phyloP scores from a whole-genome alignment of 768 basidiomycete genomes.

The Russula earlei region DNA sequence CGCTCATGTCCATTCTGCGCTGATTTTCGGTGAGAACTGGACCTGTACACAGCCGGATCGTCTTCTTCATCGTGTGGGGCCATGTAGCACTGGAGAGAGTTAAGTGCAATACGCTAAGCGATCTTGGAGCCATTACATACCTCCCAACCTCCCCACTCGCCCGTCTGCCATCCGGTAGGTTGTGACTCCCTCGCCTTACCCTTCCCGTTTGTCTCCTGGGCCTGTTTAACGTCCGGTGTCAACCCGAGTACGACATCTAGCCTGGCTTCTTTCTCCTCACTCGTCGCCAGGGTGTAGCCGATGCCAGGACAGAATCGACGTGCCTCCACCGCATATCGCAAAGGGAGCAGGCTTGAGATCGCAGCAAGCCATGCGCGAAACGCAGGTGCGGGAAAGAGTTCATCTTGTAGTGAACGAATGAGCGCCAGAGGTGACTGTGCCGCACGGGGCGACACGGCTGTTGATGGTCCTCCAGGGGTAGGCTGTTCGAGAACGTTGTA shows the following conservation, averaged over 20 bases:
- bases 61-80: constrained; percentile 91
- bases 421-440: constrained; percentile 48
- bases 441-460: constrained; percentile 42
- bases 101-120: neutral
- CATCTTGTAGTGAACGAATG: constrained; percentile 60
- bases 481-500: constrained; percentile 57
- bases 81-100: constrained; percentile 68
- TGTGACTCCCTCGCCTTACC: constrained; percentile 27
- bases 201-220: constrained; percentile 18
- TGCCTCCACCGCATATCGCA: constrained; percentile 67
- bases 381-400: constrained; percentile 68
- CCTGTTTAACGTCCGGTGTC: constrained; percentile 48
- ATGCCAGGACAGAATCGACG: constrained; percentile 85
- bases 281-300: constrained; percentile 91
- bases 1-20: constrained; percentile 18
- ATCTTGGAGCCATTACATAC: constrained; percentile 31
- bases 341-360: constrained; percentile 62
- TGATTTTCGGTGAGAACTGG: constrained; percentile 26
- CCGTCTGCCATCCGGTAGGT: constrained; percentile 51
- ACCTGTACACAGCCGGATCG: constrained; percentile 89
- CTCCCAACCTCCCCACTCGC: constrained; percentile 93
- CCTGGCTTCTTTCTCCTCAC: constrained; percentile 69
- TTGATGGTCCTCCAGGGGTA: constrained; percentile 28
- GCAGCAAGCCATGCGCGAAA: constrained; percentile 85
- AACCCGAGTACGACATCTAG: constrained; percentile 82